Evolutionary conservation across 441 rosid genomes (phyloP).

Genomic region (Omphalea diandra): DNA sequence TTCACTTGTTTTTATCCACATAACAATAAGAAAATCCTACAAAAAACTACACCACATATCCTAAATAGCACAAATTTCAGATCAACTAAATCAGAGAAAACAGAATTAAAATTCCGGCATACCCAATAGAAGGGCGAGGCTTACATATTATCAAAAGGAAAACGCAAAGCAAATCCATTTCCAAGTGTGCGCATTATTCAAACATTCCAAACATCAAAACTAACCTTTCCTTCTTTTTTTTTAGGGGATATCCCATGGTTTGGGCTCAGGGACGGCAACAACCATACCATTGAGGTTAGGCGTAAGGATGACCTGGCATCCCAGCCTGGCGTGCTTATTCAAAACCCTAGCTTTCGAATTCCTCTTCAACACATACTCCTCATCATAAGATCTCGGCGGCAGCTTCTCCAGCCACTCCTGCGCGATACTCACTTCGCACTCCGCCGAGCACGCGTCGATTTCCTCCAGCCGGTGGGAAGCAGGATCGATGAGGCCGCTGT

Average conservation of each 20-base stretch:
- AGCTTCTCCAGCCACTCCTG: slow-evolving; percentile 89
- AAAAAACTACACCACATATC: too few species aligned
- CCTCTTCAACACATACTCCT: slow-evolving; percentile 80
- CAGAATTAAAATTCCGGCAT: background rate
- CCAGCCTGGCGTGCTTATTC: slow-evolving; percentile 84
- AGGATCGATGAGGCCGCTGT: slow-evolving; percentile 75
- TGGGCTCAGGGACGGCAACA: slow-evolving; percentile 91
- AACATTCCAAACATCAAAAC: background rate
- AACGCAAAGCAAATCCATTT: slow-evolving; percentile 9
- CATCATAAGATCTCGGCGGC: slow-evolving; percentile 78
- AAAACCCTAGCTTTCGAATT: slow-evolving; percentile 77
- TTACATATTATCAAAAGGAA: slow-evolving; percentile 8
- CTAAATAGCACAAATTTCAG: background rate
- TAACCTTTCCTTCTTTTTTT: slow-evolving; percentile 5
- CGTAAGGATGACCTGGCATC: slow-evolving; percentile 84
- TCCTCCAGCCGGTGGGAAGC: slow-evolving; percentile 86
- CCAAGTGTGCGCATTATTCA: slow-evolving; percentile 26
- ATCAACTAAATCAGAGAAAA: background rate
- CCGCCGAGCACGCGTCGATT: slow-evolving; percentile 94
- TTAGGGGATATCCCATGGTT: slow-evolving; percentile 95
- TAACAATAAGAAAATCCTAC: too few species aligned
- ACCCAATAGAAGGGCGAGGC: slow-evolving; percentile 16
- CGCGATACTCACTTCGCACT: slow-evolving; percentile 95
- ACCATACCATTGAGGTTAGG: slow-evolving; percentile 91
- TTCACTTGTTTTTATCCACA: background rate